Evolutionary conservation across 2,329 filamentous ascomycete genomes (phyloP).

Genomic region (Hymenoscyphus scutula): DNA sequence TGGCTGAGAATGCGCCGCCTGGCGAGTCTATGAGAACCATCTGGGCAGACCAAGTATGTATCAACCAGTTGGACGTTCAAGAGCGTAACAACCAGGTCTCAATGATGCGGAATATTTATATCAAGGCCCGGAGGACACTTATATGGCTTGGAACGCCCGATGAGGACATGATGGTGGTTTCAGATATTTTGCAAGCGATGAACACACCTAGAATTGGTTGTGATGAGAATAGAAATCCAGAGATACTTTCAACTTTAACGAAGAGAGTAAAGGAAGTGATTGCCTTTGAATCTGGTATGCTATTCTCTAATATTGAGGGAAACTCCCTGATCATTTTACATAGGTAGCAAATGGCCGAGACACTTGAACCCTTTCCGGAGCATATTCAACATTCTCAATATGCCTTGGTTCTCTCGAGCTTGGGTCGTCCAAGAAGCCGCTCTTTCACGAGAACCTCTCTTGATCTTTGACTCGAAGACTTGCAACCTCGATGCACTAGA

Average conservation of each 20-base stretch:
- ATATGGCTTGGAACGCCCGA: background rate
- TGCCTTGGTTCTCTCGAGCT: background rate
- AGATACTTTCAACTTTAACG: no score
- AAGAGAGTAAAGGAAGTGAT: background rate
- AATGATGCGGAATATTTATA: background rate
- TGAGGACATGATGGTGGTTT: background rate
- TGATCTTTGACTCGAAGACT: background rate
- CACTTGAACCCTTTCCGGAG: no score
- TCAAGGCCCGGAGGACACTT: background rate
- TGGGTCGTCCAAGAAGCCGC: background rate
- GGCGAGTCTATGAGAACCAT: background rate
- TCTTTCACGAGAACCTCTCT: conserved; percentile 1
- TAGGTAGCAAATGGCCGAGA: background rate
- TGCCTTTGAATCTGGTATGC: background rate
- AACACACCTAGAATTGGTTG: background rate
- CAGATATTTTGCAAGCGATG: background rate
- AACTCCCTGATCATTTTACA: no score
- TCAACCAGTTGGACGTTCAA: background rate
- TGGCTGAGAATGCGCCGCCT: background rate
- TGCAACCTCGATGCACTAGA: background rate
- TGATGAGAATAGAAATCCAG: background rate
- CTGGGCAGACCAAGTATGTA: background rate
- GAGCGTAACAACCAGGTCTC: background rate
- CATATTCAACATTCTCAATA: background rate
- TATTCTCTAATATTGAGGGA: background rate